Percentiles rank a stretch among this genome's conserved stretches.
These are phyloP conservation scores for Chaetomiaceae sp. DNA, from an alignment of 2,329 filamentous ascomycete species.

Conservation along the genomic window DNA sequence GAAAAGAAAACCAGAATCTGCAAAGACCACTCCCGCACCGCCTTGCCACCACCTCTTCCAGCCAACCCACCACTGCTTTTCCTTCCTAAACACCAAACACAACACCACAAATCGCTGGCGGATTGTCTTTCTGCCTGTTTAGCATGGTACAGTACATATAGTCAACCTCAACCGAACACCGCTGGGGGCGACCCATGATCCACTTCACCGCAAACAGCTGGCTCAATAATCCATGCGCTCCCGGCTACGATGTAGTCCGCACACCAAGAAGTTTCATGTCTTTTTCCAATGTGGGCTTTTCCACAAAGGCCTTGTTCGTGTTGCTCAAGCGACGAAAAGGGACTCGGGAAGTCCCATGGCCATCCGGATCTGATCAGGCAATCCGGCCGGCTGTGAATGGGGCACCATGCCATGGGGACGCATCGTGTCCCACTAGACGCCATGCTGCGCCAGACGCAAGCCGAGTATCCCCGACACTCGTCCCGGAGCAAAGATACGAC, in stretches of 20 bases:
- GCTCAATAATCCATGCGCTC: slow-evolving; percentile 4
- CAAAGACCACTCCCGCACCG: too few species aligned
- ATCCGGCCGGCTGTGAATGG: neutral
- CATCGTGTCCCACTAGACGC: neutral
- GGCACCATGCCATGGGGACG: slow-evolving; percentile 4
- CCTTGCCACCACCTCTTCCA: too few species aligned
- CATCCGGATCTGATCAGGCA: neutral
- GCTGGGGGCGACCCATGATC: neutral
- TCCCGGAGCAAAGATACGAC: slow-evolving; percentile 3
- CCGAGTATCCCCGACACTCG: neutral
- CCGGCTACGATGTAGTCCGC: slow-evolving; percentile 5
- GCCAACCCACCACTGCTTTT: too few species aligned
- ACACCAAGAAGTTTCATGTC: slow-evolving; percentile 2
- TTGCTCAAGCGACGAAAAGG: neutral
- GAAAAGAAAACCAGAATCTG: too few species aligned
- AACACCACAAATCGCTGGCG: too few species aligned
- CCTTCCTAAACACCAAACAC: too few species aligned
- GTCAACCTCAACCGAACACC: neutral
- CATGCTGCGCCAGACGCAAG: neutral
- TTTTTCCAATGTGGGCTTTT: slow-evolving; percentile 4
- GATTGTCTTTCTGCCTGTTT: neutral
- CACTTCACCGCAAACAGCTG: slow-evolving; percentile 8
- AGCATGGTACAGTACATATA: neutral
- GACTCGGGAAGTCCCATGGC: neutral
- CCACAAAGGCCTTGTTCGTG: neutral